Percentiles rank a stretch among this genome's conserved stretches.
phyloP scores from a whole-genome alignment of 805 yeast genomes.

The Zygotorulaspora chibaensis region DNA sequence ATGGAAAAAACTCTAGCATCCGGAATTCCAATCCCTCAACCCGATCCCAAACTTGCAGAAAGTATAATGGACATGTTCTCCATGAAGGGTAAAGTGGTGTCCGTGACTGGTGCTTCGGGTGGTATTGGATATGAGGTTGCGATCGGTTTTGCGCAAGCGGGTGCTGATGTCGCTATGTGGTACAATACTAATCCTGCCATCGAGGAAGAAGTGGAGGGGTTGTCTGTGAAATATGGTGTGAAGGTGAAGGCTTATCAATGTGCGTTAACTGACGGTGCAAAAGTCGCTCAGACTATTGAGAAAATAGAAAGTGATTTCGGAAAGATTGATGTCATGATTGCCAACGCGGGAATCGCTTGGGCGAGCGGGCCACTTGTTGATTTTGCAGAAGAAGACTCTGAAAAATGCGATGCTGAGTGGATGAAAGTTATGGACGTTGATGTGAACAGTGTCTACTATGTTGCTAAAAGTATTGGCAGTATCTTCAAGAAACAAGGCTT shows the following conservation, averaged over 20 bases:
- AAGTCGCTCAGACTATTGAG: conserved; percentile 26
- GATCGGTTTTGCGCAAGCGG: conserved; percentile 79
- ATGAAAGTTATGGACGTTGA: conserved; percentile 67
- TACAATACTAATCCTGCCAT: conserved; percentile 51
- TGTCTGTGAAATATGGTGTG: conserved; percentile 52
- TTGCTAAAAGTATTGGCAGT: conserved; percentile 70
- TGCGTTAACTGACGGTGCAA: conserved; percentile 26
- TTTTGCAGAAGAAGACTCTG: conserved; percentile 37
- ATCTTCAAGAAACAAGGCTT: conserved; percentile 66
- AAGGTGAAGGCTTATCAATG: conserved; percentile 49
- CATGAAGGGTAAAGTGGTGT: conserved; percentile 75
- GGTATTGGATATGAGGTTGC: conserved; percentile 84
- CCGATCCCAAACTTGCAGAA: conserved; percentile 2
- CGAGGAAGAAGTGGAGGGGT: conserved; percentile 26
- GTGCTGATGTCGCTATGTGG: conserved; percentile 75
- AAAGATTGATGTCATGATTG: conserved; percentile 74
- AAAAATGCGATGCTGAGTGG: conserved; percentile 57
- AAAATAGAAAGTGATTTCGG: conserved; percentile 64
- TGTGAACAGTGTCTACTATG: conserved; percentile 73
- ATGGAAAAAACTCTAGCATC: conserved; percentile 1
- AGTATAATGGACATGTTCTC: conserved; percentile 58
- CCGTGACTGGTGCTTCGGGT: conserved; percentile 78
- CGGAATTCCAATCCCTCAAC: conserved; percentile 1
- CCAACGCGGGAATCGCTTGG: conserved; percentile 86
- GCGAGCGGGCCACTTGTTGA: conserved; percentile 54